Percentiles rank a stretch among this genome's conserved stretches.
Evolutionary conservation across 257 asterid species (phyloP).

Genomic region (Solanum gracilifrons): DNA sequence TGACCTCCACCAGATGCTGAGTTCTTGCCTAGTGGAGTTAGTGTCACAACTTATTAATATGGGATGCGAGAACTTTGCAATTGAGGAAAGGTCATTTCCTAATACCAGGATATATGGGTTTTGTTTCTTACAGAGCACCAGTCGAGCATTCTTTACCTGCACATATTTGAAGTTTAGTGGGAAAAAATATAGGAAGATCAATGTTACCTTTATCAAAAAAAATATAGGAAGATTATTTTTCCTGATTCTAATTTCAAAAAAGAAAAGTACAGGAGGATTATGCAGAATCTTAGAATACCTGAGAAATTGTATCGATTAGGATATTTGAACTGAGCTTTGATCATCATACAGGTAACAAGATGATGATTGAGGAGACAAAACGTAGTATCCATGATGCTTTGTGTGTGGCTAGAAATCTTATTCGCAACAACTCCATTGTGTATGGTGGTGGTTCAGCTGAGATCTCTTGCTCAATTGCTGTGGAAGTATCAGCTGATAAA

Average conservation of each 20-base stretch:
- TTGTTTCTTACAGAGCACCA: not conserved
- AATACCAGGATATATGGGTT: not conserved
- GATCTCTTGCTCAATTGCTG: constrained; percentile 81
- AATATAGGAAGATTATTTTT: no score
- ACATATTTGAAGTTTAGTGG: not conserved
- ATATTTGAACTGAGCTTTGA: not conserved
- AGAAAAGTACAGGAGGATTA: not conserved
- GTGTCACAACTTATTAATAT: not conserved
- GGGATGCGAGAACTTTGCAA: not conserved
- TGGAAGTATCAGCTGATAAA: constrained; percentile 89
- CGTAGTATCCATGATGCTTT: constrained; percentile 90
- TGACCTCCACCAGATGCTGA: not conserved
- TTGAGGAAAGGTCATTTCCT: not conserved
- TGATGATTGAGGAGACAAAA: constrained; percentile 92
- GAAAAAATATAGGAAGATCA: not conserved
- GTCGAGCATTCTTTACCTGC: not conserved
- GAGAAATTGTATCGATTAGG: not conserved
- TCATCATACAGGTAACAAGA: constrained; percentile 61
- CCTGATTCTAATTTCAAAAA: not conserved
- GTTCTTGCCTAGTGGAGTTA: not conserved
- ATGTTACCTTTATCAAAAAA: not conserved
- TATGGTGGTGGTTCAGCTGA: constrained; percentile 99
- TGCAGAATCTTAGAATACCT: not conserved
- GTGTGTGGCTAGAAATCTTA: constrained; percentile 83
- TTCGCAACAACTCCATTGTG: constrained; percentile 81